These are phyloP conservation scores for Aureobasidium sp. DNA, from an alignment of 2,329 filamentous ascomycete genomes.

Conservation along the genomic window DNA sequence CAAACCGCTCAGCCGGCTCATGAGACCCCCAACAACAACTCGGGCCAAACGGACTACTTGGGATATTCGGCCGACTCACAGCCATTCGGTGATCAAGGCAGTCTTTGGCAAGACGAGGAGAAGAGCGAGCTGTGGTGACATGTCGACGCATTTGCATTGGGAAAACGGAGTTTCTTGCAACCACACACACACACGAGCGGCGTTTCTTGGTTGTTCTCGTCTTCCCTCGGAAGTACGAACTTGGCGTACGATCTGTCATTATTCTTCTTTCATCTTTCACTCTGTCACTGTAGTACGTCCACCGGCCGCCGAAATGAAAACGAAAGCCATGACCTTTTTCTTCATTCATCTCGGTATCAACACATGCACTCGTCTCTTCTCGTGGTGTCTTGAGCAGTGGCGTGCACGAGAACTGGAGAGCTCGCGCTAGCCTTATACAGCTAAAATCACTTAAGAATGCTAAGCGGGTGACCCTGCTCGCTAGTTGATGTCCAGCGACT, in stretches of 20 bases:
- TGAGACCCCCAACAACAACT: not conserved
- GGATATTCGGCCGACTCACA: slow-evolving; percentile 27
- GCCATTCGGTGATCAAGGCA: slow-evolving; percentile 21
- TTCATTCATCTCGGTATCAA: not conserved
- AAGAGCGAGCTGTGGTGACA: slow-evolving; percentile 6
- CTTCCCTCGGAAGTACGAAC: not conserved
- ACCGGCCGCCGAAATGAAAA: not conserved
- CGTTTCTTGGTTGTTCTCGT: not conserved
- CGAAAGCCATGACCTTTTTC: not conserved
- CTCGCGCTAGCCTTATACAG: not conserved
- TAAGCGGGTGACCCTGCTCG: not conserved
- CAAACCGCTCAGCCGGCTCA: not conserved
- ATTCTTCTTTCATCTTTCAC: not conserved
- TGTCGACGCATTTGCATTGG: slow-evolving; percentile 2
- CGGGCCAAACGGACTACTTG: slow-evolving; percentile 25
- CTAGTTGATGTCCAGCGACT: not conserved
- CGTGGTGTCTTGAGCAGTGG: not conserved
- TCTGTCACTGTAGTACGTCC: not conserved
- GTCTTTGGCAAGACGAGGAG: slow-evolving; percentile 27
- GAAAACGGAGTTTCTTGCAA: not conserved
- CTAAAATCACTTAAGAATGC: not conserved
- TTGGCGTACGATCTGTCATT: not conserved
- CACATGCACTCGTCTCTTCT: not conserved
- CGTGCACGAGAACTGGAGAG: not conserved
- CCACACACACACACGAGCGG: not conserved